Evolutionary conservation across 2,329 filamentous ascomycete genomes (phyloP).

Genomic region (Fusarium sublunatum): DNA sequence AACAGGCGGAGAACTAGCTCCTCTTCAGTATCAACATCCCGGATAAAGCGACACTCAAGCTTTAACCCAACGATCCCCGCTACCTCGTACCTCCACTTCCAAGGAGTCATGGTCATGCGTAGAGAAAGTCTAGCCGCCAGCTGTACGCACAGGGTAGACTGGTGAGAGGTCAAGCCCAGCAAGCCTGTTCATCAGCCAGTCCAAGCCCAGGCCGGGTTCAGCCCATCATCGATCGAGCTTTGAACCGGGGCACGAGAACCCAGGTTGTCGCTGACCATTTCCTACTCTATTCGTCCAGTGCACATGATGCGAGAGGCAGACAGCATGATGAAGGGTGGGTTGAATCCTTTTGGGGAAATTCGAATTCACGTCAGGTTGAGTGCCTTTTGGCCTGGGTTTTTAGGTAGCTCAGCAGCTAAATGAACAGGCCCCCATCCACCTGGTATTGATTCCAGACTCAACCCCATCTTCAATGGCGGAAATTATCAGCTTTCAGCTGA

Average conservation of each 20-base stretch:
- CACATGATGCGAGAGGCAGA: slow-evolving; percentile 26
- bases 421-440: slow-evolving; percentile 2
- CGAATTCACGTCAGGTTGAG: slow-evolving; percentile 12
- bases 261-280: slow-evolving; percentile 7
- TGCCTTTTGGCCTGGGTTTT: slow-evolving; percentile 8
- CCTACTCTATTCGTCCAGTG: slow-evolving; percentile 3
- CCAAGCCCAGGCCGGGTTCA: slow-evolving; percentile 30
- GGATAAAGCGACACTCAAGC: slow-evolving; percentile 8
- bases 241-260: slow-evolving; percentile 11
- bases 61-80: slow-evolving; percentile 9
- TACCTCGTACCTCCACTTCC: slow-evolving; percentile 26
- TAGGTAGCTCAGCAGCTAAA: slow-evolving; percentile 5
- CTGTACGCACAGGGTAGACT: slow-evolving; percentile 27
- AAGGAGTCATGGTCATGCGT: slow-evolving; percentile 32
- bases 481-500: slow-evolving; percentile 17
- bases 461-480: slow-evolving; percentile 6
- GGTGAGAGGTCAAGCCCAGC: slow-evolving; percentile 10
- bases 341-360: not conserved
- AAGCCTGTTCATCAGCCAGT: slow-evolving; percentile 22
- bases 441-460: slow-evolving; percentile 11
- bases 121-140: slow-evolving; percentile 30
- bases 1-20: slow-evolving; percentile 7
- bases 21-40: slow-evolving; percentile 5
- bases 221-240: slow-evolving; percentile 31
- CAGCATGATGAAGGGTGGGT: slow-evolving; percentile 13